phyloP scores from a whole-genome alignment of 495 filamentous ascomycete genomes.

The Daldinia bambusicola region DNA sequence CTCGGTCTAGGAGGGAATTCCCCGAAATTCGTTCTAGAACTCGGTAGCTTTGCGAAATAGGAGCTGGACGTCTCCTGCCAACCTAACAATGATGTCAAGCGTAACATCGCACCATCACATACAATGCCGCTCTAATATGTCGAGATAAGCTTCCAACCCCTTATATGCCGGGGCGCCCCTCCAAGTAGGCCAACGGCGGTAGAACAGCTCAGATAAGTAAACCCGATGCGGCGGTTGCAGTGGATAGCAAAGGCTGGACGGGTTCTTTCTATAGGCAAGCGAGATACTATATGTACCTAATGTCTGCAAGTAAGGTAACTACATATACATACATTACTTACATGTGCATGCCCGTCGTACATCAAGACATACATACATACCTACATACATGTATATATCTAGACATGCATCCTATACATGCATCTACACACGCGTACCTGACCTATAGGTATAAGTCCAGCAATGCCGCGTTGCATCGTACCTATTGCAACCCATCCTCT shows the following conservation, averaged over 20 bases:
- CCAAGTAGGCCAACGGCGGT: background rate
- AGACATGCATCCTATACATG: background rate
- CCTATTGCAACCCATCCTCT: slow-evolving; percentile 4
- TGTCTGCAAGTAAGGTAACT: too few relatives aligned
- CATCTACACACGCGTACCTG: background rate
- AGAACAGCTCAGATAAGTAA: slow-evolving; percentile 23
- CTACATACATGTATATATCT: background rate
- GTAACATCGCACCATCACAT: background rate
- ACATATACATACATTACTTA: slow-evolving; percentile 1
- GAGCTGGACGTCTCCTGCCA: background rate
- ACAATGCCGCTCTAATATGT: slow-evolving; percentile 4
- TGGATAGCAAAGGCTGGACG: slow-evolving; percentile 1
- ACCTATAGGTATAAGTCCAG: background rate
- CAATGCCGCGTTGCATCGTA: slow-evolving; percentile 9
- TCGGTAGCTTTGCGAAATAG: slow-evolving; percentile 4
- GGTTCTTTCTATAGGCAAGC: background rate
- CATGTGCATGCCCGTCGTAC: background rate
- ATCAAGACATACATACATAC: background rate
- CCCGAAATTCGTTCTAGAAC: slow-evolving; percentile 7
- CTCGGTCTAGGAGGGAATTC: background rate
- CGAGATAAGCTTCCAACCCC: background rate
- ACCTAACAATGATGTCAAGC: slow-evolving; percentile 18
- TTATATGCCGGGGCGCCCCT: slow-evolving; percentile 1
- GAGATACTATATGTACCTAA: background rate
- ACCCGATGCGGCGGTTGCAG: slow-evolving; percentile 20